phyloP scores from a whole-genome alignment of 495 filamentous ascomycete genomes.

The Parmelia sp. region DNA sequence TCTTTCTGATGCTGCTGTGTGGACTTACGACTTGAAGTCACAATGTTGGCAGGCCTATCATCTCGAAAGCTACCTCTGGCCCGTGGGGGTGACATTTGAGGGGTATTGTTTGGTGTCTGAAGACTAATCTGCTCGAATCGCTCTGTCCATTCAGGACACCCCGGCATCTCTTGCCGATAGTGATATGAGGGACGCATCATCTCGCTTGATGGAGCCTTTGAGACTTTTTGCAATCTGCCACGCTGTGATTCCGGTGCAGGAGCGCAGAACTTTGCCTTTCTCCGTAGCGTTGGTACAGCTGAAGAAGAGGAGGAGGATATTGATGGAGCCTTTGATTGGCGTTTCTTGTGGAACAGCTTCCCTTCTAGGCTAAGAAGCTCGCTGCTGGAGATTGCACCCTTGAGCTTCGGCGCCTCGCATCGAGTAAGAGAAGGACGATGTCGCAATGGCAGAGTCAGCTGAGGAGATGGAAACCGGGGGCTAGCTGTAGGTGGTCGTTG shows the following conservation, averaged over 20 bases:
- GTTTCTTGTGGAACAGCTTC: not conserved
- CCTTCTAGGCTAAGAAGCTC: slow-evolving; percentile 25
- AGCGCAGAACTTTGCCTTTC: slow-evolving; percentile 21
- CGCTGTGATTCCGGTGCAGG: slow-evolving; percentile 8
- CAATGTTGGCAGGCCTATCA: slow-evolving; percentile 10
- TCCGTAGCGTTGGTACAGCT: slow-evolving; percentile 16
- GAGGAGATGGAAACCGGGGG: not conserved
- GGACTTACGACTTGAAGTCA: slow-evolving; percentile 10
- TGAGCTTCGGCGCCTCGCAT: slow-evolving; percentile 6
- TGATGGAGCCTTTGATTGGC: not conserved
- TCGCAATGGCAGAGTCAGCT: slow-evolving; percentile 12
- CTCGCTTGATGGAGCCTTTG: slow-evolving; percentile 11
- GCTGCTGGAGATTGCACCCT: slow-evolving; percentile 18
- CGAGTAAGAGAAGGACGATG: slow-evolving; percentile 5
- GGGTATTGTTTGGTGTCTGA: slow-evolving; percentile 11
- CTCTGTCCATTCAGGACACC: slow-evolving; percentile 24
- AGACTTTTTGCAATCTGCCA: slow-evolving; percentile 10
- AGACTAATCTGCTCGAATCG: slow-evolving; percentile 27
- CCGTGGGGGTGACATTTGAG: slow-evolving; percentile 7
- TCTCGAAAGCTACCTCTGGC: slow-evolving; percentile 11
- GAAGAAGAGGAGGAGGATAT: slow-evolving; percentile 6
- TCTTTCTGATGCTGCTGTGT: slow-evolving; percentile 1
- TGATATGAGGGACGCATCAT: slow-evolving; percentile 25
- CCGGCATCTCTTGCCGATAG: slow-evolving; percentile 16
- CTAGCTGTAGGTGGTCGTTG: slow-evolving; percentile 4